Conservation (phyloP, 2,329 filamentous ascomycete species). For the Emydomyces testavorans region DNA sequence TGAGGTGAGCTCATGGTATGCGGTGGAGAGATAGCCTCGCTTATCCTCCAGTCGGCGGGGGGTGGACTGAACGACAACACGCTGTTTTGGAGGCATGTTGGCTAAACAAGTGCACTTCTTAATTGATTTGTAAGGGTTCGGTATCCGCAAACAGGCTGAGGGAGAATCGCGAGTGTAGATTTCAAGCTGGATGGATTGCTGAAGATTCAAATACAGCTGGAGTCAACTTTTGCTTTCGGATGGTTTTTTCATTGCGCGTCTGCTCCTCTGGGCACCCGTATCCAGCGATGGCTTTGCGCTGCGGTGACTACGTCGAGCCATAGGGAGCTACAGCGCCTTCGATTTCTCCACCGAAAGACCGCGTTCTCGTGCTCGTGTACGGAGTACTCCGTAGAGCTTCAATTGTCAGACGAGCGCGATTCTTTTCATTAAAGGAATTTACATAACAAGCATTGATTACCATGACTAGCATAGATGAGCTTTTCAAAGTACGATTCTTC, state of each 20-base stretch:
- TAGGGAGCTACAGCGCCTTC: background rate
- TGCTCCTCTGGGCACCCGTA: background rate
- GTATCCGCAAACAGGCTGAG: constrained; percentile 3
- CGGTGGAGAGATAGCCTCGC: constrained; percentile 46
- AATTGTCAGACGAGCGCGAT: background rate
- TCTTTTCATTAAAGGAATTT: background rate
- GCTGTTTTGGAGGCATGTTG: constrained; percentile 54
- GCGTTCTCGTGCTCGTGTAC: background rate
- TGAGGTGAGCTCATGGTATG: constrained; percentile 53
- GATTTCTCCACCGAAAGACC: background rate
- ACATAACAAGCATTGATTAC: background rate
- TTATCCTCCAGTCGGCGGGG: constrained; percentile 24
- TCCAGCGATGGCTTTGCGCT: background rate
- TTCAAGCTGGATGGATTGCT: background rate
- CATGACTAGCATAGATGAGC: constrained; percentile 52
- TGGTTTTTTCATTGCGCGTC: background rate
- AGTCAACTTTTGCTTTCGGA: background rate
- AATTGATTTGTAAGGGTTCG: background rate
- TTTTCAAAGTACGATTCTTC: constrained; percentile 42
- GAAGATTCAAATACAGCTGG: background rate
- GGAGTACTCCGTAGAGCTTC: background rate
- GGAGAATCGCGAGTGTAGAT: constrained; percentile 8
- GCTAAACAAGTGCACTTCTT: background rate
- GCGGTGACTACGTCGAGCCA: background rate
- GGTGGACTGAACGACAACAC: constrained; percentile 42